Evolutionary conservation across 805 yeast species (phyloP), one percentile per base, ranked within the genome.

Genomic region (Myxozyma udenii): DNA sequence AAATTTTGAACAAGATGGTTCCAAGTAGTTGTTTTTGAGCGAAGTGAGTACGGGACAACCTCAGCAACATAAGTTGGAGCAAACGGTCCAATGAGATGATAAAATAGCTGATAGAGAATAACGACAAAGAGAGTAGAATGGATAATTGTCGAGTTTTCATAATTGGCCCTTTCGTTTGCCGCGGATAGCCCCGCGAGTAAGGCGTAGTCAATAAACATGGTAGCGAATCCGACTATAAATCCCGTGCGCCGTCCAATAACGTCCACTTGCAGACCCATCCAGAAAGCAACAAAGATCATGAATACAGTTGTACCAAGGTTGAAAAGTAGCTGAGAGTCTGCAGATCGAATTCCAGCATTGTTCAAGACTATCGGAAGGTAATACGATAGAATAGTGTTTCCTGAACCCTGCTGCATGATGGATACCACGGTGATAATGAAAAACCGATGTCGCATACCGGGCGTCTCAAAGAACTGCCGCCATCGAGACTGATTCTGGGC

Each of bases 271-370:
- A 38, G 9, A 2, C 69, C 67, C 4, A 65, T 54, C 21, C 66
- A 52, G 14, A 66, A 65, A 44, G 74, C 72, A 12, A 25, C 18
- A 7, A 48, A 18, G 32, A 43, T 38, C 2, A 42, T 36, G 63
- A 69, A 77, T 48, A 74, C 65, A 72, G 73, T 74, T 55, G 77
- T 70, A 53, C 75, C 73, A 48, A 78, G 81, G 62, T 78, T 78
- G 62, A 78, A 71, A 16, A 39, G 16, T 11, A 45, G 21, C 28
- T 51, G 52, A n/a, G 38, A 12, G 12, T 23, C 53, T 45, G 60
- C 71, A 43, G 74, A 73, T 41, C 77, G 75, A 61, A 79, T 74
- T 52, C 84, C 83, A 63, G 79, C 77, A 21, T 79, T 73, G 50
- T 67, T 63, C 56, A 79, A 70, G n/a, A 80, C 83, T 59, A 72